These are phyloP conservation scores for Hypomontagnella submonticulosa DNA, from an alignment of 495 filamentous ascomycete genomes.

Conservation along the genomic window DNA sequence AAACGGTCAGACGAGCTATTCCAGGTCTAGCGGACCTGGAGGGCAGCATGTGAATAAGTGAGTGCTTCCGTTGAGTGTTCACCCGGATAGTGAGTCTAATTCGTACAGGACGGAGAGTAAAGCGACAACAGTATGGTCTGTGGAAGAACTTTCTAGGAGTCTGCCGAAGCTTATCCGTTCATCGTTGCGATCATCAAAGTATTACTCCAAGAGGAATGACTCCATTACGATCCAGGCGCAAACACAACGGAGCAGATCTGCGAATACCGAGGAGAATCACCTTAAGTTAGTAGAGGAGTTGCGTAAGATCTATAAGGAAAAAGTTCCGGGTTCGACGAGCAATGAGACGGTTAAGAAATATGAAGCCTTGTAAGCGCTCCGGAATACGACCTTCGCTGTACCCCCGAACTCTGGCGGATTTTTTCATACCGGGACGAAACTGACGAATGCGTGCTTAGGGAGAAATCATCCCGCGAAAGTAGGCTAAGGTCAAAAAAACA, in stretches of 20 bases:
- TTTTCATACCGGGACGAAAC: neutral
- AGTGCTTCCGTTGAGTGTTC: conserved; percentile 10
- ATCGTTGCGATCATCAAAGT: conserved; percentile 72
- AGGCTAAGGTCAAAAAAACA: conserved; percentile 79
- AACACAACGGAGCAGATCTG: conserved; percentile 58
- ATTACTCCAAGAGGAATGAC: conserved; percentile 72
- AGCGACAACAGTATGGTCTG: conserved; percentile 75
- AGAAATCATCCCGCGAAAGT: conserved; percentile 76
- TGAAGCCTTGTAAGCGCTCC: conserved; percentile 50
- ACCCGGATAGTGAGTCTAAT: conserved; percentile 22
- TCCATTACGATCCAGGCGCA: conserved; percentile 59
- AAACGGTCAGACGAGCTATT: conserved; percentile 75
- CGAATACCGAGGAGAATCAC: conserved; percentile 59
- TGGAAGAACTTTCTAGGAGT: conserved; percentile 65
- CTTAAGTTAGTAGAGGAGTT: conserved; percentile 59
- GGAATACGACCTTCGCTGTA: too few relatives aligned
- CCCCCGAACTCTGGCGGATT: neutral
- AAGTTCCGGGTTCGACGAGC: conserved; percentile 53
- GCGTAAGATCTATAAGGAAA: conserved; percentile 70
- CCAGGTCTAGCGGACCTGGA: conserved; percentile 89
- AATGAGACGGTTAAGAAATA: conserved; percentile 55
- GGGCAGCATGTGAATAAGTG: conserved; percentile 99
- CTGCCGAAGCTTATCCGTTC: conserved; percentile 76
- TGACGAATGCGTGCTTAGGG: conserved; percentile 58
- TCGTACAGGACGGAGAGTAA: conserved; percentile 85